Base-by-base conservation (phyloP, 176 grass and related monocot genomes). In the Oryza nivara region DNA sequence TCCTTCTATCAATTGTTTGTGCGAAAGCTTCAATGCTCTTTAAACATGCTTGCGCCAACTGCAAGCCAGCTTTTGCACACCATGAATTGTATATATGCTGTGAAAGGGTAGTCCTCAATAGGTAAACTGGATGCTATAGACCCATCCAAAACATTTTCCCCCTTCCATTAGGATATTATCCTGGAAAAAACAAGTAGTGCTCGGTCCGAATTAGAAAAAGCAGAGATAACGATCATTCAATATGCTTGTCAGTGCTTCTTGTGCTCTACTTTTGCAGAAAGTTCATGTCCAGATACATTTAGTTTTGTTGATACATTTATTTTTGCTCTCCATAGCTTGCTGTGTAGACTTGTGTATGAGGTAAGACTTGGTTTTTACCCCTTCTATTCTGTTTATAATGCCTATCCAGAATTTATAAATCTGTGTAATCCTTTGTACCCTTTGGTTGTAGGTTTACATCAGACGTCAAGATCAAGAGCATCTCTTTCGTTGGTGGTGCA, bases 401-500 rank as follows among this genome's bases (percentile, higher is more conserved):
- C 26, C 49, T 19, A 67, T 60, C 10, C 22, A 84, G 43, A 84
- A 76, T 20, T 68, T 6, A 79, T 84, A 84, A 71, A 84, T 22
- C 11, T 85, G n/a, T 78, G 40, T 67, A 77, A 69, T 77, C 45
- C 10, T 75, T 22, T 71, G 13, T 89, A 61, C 52, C 8, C 20
- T 68, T 84, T 90, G 65, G 65, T 75, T 82, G 38, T 76, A 99
- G 96, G 76, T 99, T 99, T 89, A 99, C 96, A 73, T 94, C 91
- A 49, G 96, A 99, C 84, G 93, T 99, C 72, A 99, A 99, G 82
- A 96, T 99, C 75, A 99, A 99, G 82, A 96, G 93, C 78, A 99
- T 99, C 82, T 92, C 96, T 79, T 52, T 99, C 79, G 86, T 99
- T 89, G 96, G 96, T 82, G 96, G 96, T 82, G 81, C 89, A 81